Base-by-base conservation (phyloP, 345 rosid species). In the Hypericum androsaemum region DNA sequence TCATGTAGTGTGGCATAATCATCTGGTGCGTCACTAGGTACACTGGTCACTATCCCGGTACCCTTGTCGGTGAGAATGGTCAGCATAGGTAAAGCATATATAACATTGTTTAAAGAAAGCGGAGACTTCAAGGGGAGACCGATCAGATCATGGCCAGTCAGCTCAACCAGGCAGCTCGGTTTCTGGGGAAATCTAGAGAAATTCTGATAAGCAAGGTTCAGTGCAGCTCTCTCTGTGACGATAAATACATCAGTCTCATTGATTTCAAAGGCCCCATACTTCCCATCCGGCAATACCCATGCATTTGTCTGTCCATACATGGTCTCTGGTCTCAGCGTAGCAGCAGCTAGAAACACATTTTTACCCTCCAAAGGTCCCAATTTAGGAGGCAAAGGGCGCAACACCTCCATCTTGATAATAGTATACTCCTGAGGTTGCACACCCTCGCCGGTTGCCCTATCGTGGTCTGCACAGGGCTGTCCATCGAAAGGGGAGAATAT, bases 261-360 rank as follows among this genome's bases (percentile, higher is more conserved):
- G 46, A 90, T 78, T 50, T 87, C 98, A 64, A 72, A 90, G 48
- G 98, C 98, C 63, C 96, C 96, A 55, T 90, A 90, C 59, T 80
- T 72, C 37, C 98, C 98, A 66, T 87, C 89, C 22, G 98, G 98
- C 57, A 87, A 67, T 8, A 87, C 95, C 98, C 98, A 90, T 12
- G 92, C 94, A 64, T 90, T 90, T 54, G 98, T 90, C 59, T 87
- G 96, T 43, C 96, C 98, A 36, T 82, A 90, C 98, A 90, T 80
- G 39, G 96, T 90, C 81, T 90, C 96, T 0, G 98, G 98, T 67
- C 98, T 87, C 83, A 87, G 48, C 7, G 98, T 87, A 58, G 89
- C 96, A 45, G 95, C 95, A 51, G 74, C 96, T 70, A 90, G 65
- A 67, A 72, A 90, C 53, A 87, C 85, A 41, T 61, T 82, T 70